These are phyloP conservation scores for Anastatica hierochuntica DNA, from an alignment of 345 rosid species.

Conservation along the genomic window DNA sequence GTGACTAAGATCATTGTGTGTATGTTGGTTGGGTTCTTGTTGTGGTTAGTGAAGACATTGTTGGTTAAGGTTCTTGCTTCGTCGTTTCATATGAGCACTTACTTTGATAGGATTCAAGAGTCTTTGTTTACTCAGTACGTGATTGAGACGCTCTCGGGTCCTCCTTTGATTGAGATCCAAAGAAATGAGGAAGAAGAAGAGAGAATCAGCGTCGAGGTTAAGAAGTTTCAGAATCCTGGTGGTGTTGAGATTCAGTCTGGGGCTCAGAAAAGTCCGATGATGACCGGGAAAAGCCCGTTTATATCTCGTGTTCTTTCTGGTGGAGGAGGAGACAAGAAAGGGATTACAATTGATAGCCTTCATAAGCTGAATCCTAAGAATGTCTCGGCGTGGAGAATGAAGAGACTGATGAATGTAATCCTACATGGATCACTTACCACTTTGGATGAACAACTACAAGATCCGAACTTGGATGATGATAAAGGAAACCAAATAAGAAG, in stretches of 20 bases:
- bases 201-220: constrained; percentile 34
- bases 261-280: constrained; percentile 22
- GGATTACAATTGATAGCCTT: constrained; percentile 39
- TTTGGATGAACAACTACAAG: constrained; percentile 53
- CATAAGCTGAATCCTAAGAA: constrained; percentile 49
- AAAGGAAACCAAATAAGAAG: constrained; percentile 41
- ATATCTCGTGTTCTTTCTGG: constrained; percentile 29
- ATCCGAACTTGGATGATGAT: constrained; percentile 31
- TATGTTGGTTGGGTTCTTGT: constrained; percentile 37
- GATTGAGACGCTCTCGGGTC: constrained; percentile 56
- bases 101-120: constrained; percentile 68
- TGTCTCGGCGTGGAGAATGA: constrained; percentile 70
- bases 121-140: constrained; percentile 57
- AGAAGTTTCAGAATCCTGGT: constrained; percentile 28
- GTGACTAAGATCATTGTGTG: constrained; percentile 50
- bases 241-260: constrained; percentile 19
- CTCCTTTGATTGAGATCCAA: constrained; percentile 47
- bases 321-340: constrained; percentile 29
- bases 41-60: constrained; percentile 61
- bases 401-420: constrained; percentile 56
- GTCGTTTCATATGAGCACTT: constrained; percentile 59
- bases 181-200: constrained; percentile 42
- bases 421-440: constrained; percentile 48
- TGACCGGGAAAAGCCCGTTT: constrained; percentile 30
- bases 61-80: constrained; percentile 65